Evolutionary conservation across 805 yeast species (phyloP).

Genomic region (Tetrapisispora phaffii): DNA sequence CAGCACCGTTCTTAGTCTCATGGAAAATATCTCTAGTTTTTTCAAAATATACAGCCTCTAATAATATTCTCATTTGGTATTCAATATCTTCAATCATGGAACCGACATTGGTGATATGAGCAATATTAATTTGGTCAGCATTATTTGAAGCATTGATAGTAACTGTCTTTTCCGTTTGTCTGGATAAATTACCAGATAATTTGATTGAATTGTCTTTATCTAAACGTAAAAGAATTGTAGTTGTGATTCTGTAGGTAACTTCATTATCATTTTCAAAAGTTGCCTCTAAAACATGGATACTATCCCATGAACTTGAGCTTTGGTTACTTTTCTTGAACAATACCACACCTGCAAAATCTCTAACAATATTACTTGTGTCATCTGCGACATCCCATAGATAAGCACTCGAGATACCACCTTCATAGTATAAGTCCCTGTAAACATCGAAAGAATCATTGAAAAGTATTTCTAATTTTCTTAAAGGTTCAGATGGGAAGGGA

Average conservation of each 20-base stretch:
- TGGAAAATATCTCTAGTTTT: slow-evolving; percentile 83
- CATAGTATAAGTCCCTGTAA: slow-evolving; percentile 88
- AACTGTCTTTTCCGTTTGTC: slow-evolving; percentile 60
- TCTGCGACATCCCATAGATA: slow-evolving; percentile 86
- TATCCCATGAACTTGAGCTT: slow-evolving; percentile 67
- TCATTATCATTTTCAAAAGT: slow-evolving; percentile 35
- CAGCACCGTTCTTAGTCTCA: slow-evolving; percentile 41
- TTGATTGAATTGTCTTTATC: slow-evolving; percentile 24
- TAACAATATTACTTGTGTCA: slow-evolving; percentile 24
- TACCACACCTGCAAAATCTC: slow-evolving; percentile 79
- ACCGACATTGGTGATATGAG: slow-evolving; percentile 84
- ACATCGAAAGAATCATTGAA: slow-evolving; percentile 89
- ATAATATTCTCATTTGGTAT: slow-evolving; percentile 70
- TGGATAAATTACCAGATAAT: slow-evolving; percentile 74
- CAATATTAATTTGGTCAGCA: slow-evolving; percentile 31
- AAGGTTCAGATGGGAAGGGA: slow-evolving; percentile 56
- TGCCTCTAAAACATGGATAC: slow-evolving; percentile 83
- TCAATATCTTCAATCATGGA: slow-evolving; percentile 80
- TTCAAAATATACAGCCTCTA: slow-evolving; percentile 92
- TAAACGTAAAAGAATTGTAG: slow-evolving; percentile 78
- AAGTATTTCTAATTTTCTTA: slow-evolving; percentile 65
- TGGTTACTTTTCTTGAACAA: slow-evolving; percentile 55
- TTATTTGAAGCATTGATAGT: slow-evolving; percentile 24
- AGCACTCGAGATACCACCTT: slow-evolving; percentile 84
- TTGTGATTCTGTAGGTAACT: slow-evolving; percentile 62